Conservation (phyloP, 2,329 filamentous ascomycete species). For the Cercospora sesami region DNA sequence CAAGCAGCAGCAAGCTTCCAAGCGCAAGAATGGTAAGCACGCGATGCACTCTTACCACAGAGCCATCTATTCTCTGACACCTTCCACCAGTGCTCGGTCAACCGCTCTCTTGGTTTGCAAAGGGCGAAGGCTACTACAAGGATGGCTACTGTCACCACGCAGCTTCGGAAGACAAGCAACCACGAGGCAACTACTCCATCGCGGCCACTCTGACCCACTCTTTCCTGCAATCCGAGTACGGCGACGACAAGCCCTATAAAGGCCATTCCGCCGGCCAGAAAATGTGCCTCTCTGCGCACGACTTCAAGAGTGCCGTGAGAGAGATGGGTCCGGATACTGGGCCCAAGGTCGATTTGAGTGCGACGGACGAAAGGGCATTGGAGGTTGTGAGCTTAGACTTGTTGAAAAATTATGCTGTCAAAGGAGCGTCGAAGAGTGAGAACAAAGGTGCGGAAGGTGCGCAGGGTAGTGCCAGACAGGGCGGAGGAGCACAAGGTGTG, state of each 20-base stretch:
- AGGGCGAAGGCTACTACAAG: slow-evolving; percentile 21
- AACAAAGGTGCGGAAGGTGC: not conserved
- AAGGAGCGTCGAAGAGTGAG: slow-evolving; percentile 1
- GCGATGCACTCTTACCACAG: not conserved
- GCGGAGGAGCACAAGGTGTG: not conserved
- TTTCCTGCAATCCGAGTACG: slow-evolving; percentile 25
- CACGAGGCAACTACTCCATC: slow-evolving; percentile 19
- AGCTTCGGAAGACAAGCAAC: slow-evolving; percentile 15
- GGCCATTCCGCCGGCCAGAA: slow-evolving; percentile 22
- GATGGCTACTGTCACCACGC: slow-evolving; percentile 23
- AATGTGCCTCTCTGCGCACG: slow-evolving; percentile 23
- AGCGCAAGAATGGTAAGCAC: not conserved
- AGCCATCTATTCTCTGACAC: not conserved
- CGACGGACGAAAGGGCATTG: slow-evolving; percentile 23
- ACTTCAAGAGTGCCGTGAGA: slow-evolving; percentile 21
- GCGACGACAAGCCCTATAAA: slow-evolving; percentile 22
- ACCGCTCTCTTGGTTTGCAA: slow-evolving; percentile 20
- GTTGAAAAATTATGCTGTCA: slow-evolving; percentile 23
- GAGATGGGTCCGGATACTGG: slow-evolving; percentile 23
- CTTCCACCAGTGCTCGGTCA: slow-evolving; percentile 14
- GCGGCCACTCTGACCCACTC: slow-evolving; percentile 25
- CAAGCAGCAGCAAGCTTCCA: not conserved
- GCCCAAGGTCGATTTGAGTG: slow-evolving; percentile 24
- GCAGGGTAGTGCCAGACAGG: not conserved
- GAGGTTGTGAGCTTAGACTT: slow-evolving; percentile 19